Evolutionary conservation across 176 grass and related monocot species (phyloP).

Genomic region (Calamus simplicifolius): DNA sequence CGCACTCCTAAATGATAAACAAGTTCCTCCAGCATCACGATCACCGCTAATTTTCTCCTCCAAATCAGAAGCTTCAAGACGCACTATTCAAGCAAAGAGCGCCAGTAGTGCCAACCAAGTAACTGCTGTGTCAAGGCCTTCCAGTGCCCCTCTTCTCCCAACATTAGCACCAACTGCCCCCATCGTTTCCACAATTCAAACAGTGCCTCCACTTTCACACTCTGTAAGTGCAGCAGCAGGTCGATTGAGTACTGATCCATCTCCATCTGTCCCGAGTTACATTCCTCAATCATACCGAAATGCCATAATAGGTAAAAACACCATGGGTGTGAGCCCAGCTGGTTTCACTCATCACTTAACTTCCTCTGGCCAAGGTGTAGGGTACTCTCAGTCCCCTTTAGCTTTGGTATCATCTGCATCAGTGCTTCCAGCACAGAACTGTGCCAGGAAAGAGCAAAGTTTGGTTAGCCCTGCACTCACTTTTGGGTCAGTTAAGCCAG

Average conservation of each 20-base stretch:
- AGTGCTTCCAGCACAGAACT: constrained; percentile 28
- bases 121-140: constrained; percentile 13
- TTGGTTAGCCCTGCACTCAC: constrained; percentile 43
- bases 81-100: too few species aligned
- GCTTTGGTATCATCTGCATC: constrained; percentile 38
- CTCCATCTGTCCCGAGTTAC: constrained; percentile 47
- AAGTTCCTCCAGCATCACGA: too few species aligned
- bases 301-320: constrained; percentile 77
- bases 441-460: constrained; percentile 30
- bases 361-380: constrained; percentile 26
- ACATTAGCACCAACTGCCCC: constrained; percentile 37
- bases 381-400: constrained; percentile 23
- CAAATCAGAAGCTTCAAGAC: too few species aligned
- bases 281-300: constrained; percentile 70
- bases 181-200: constrained; percentile 38
- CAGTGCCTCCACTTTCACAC: constrained; percentile 43
- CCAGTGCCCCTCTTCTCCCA: constrained; percentile 70
- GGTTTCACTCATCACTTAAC: constrained; percentile 19
- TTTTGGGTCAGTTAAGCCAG: constrained; percentile 54
- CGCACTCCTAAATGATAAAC: too few species aligned
- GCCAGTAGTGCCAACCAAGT: too few species aligned
- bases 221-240: constrained; percentile 70
- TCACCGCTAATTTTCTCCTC: too few species aligned
- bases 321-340: constrained; percentile 18
- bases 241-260: constrained; percentile 53